Conservation (phyloP, 2,329 filamentous ascomycete species). For the Furcasterigmium sp. region DNA sequence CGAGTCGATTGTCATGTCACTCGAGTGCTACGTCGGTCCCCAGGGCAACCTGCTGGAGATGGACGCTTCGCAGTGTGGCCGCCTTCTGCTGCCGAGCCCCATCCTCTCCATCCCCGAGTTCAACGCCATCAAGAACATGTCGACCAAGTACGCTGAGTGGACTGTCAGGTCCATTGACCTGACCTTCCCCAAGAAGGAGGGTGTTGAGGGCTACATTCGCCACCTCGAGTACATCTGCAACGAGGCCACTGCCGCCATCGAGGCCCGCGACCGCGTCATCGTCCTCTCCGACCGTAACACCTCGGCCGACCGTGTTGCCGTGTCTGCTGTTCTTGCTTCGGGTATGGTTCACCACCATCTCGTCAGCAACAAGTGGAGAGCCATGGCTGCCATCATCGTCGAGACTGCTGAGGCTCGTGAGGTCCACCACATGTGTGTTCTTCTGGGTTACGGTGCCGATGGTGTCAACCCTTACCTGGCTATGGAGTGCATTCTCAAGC, state of each 20-base stretch:
- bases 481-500: conserved; percentile 94
- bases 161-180: conserved; percentile 86
- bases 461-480: conserved; percentile 92
- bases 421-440: conserved; percentile 98
- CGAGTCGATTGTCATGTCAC: conserved; percentile 96
- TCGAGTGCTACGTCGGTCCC: conserved; percentile 93
- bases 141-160: conserved; percentile 69
- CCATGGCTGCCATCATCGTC: conserved; percentile 77
- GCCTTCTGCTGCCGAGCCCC: conserved; percentile 81
- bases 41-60: conserved; percentile 95
- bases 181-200: conserved; percentile 84
- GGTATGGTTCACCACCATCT: conserved; percentile 95
- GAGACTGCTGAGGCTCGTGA: conserved; percentile 95
- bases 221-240: conserved; percentile 87
- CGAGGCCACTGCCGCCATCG: conserved; percentile 76
- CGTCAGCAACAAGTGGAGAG: conserved; percentile 93
- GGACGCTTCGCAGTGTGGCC: conserved; percentile 81
- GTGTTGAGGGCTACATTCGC: conserved; percentile 76
- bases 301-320: conserved; percentile 73
- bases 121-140: conserved; percentile 78
- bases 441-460: conserved; percentile 91
- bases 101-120: conserved; percentile 87
- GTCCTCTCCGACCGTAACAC: conserved; percentile 86
- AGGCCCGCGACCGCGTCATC: conserved; percentile 78
- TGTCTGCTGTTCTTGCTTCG: conserved; percentile 82